These are phyloP conservation scores for Coriolopsis trogii DNA, from an alignment of 1,284 basidiomycete species.

Conservation along the genomic window DNA sequence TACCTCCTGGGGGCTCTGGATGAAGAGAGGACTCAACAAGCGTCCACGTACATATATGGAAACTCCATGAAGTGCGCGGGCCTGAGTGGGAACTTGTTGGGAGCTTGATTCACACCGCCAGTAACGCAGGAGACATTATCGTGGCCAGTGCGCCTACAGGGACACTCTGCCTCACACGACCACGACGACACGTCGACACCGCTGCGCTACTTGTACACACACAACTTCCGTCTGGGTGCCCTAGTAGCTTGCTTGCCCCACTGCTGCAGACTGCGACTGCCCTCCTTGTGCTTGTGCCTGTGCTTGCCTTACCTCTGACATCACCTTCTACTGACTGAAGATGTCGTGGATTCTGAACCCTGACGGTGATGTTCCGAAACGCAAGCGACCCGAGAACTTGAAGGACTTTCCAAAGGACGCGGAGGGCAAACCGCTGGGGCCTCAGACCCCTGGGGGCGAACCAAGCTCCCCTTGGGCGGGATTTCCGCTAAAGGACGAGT, in stretches of 20 bases:
- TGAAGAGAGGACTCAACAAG: background rate
- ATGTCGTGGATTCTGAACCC: constrained; percentile 62
- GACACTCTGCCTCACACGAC: background rate
- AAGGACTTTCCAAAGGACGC: constrained; percentile 19
- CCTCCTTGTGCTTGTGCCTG: constrained; percentile 9
- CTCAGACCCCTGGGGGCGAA: constrained; percentile 23
- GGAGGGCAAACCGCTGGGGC: constrained; percentile 19
- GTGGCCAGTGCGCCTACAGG: too few relatives aligned
- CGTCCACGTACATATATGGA: constrained; percentile 8
- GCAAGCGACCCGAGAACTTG: constrained; percentile 32
- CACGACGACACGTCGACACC: background rate
- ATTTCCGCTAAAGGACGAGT: constrained; percentile 35
- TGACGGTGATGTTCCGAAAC: constrained; percentile 39
- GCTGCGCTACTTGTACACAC: too few relatives aligned
- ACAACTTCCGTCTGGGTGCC: too few relatives aligned
- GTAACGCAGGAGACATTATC: background rate
- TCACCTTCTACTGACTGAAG: constrained; percentile 1
- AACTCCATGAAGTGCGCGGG: too few relatives aligned
- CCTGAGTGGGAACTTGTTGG: background rate
- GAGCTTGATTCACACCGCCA: background rate
- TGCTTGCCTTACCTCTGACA: background rate
- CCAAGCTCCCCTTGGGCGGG: constrained; percentile 32
- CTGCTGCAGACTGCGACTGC: background rate
- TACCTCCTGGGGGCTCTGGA: too few relatives aligned
- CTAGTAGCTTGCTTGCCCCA: too few relatives aligned